Evolutionary conservation across 495 filamentous ascomycete genomes (phyloP), one percentile per base, ranked within the genome.

Genomic region (Podospora appendiculata): DNA sequence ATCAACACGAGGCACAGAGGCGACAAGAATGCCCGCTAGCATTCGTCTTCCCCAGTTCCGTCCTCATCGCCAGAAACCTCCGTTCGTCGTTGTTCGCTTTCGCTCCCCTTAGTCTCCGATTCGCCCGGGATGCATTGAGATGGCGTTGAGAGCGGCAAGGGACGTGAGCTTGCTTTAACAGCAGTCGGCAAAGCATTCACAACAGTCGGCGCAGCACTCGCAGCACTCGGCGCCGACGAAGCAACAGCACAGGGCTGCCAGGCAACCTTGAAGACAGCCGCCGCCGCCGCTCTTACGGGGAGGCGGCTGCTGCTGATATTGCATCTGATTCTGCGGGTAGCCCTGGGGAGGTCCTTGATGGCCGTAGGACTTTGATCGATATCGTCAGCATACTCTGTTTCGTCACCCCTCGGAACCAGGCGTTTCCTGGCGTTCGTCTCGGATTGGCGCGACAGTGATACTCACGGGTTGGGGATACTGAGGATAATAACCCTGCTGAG

Each of bases 171-270:
- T 25, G 25, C 25, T 49, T 71, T 56, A 71, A 50, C 59, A 79
- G 55, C 77, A 80, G 55, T 80, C 75, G 56, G 77, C 72, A 53
- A 73, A 81, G 68, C 84, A 86, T 58, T 87, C 82, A 62, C 76
- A 75, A 64, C 83, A 86, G 2, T 85, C 85, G 41, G 82, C 79
- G 61, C 86, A 89, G 69, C 85, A 89, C 58, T 88, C 86, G 63
- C 87, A 89, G 43, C 84, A 79, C 69, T 89, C 82, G 61, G 89
- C 86, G 57, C 84, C 86, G 18, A 89, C 78, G 68, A 84, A 89
- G 60, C 86, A 89, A 61, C 87, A 90, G 74, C 85, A 89, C 42
- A 89, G 68, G 19, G 78, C 76, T 12, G 84, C 84, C 32, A 90
- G 64, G 68, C 87, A 87, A 33, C 76, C 76, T 47, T 70, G 69